These are phyloP conservation scores for Hypoxylon lenormandii DNA, from an alignment of 495 filamentous ascomycete genomes.

Conservation along the genomic window DNA sequence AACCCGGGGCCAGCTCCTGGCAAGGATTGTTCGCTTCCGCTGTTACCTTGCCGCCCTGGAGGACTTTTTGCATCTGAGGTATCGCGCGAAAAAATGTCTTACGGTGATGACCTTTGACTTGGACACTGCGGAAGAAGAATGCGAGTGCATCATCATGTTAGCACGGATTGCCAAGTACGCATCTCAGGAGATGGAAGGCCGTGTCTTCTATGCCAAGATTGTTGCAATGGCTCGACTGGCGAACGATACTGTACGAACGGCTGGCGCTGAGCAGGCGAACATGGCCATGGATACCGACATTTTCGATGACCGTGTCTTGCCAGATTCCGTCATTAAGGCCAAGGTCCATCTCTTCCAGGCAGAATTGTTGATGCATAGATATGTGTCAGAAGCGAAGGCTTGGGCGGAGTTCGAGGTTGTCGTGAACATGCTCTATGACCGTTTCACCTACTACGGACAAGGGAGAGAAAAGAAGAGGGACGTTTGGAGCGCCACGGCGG, in stretches of 20 bases:
- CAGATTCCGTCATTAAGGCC: not conserved
- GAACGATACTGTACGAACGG: no score
- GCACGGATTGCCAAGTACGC: conserved; percentile 24
- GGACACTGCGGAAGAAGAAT: conserved; percentile 41
- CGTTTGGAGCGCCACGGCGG: not conserved
- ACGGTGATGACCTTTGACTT: conserved; percentile 48
- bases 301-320: not conserved
- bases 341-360: conserved; percentile 12
- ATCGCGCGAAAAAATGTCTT: not conserved
- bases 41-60: conserved; percentile 64
- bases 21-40: conserved; percentile 60
- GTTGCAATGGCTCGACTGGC: conserved; percentile 10
- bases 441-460: not conserved
- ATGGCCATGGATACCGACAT: not conserved
- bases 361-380: conserved; percentile 2
- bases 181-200: conserved; percentile 44
- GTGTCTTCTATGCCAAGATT: conserved; percentile 29
- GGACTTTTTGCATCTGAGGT: conserved; percentile 59
- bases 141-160: conserved; percentile 28
- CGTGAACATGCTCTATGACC: conserved; percentile 11
- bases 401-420: no score
- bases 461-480: conserved; percentile 1
- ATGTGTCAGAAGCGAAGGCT: no score
- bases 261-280: not conserved
- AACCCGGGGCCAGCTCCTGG: conserved; percentile 56